These are phyloP conservation scores for Chaetomium strumarium DNA, from an alignment of 2,329 filamentous ascomycete genomes.

Conservation along the genomic window DNA sequence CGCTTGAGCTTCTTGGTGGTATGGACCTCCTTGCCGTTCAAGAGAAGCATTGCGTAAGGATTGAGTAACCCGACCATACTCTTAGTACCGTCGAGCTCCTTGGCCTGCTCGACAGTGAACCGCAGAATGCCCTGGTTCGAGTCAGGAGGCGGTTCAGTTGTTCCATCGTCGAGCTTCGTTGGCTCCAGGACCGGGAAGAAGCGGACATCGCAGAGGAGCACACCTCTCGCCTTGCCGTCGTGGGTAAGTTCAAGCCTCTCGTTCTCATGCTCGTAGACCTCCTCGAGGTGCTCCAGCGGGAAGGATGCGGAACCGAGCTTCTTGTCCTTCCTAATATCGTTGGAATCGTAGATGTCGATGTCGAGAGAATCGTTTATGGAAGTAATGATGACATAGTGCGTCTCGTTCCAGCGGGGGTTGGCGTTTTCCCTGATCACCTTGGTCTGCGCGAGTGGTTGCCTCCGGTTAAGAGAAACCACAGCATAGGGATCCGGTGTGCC, in stretches of 20 bases:
- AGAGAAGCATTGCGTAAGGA: slow-evolving; percentile 79
- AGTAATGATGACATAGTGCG: slow-evolving; percentile 88
- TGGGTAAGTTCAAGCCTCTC: slow-evolving; percentile 76
- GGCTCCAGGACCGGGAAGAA: slow-evolving; percentile 91
- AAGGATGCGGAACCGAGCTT: slow-evolving; percentile 86
- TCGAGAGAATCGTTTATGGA: slow-evolving; percentile 85
- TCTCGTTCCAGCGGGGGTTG: slow-evolving; percentile 94
- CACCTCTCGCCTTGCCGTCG: slow-evolving; percentile 77
- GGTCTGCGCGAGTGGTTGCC: slow-evolving; percentile 76
- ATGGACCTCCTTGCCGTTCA: slow-evolving; percentile 90
- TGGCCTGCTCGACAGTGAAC: slow-evolving; percentile 91
- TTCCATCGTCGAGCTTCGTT: slow-evolving; percentile 67
- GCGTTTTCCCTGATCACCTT: slow-evolving; percentile 80
- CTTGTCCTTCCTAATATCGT: slow-evolving; percentile 94
- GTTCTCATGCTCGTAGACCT: slow-evolving; percentile 73
- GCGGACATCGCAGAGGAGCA: slow-evolving; percentile 73
- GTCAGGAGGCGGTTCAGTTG: slow-evolving; percentile 73
- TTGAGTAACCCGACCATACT: slow-evolving; percentile 87
- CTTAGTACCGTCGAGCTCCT: slow-evolving; percentile 89
- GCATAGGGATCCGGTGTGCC: slow-evolving; percentile 90
- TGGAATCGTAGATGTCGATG: slow-evolving; percentile 83
- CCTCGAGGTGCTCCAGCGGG: slow-evolving; percentile 73
- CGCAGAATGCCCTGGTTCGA: slow-evolving; percentile 89
- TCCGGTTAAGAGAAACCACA: slow-evolving; percentile 75
- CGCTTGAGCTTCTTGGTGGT: slow-evolving; percentile 89